Base-by-base conservation (phyloP, 1,284 basidiomycete genomes). In the Phellinidium pouzarii region DNA sequence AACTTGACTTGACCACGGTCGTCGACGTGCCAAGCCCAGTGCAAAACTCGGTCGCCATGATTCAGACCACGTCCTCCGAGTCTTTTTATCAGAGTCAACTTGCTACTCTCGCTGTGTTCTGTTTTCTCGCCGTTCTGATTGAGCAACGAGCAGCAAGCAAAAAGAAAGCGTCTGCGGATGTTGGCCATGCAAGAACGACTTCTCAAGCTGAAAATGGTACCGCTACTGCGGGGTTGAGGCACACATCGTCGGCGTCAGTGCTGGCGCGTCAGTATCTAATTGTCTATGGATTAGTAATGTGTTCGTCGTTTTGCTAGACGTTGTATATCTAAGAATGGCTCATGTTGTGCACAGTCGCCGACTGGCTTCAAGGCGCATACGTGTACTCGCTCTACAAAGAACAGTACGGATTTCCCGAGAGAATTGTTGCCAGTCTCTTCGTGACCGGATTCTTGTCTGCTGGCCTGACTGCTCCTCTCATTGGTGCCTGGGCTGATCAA, bases 321-420 rank as follows among this genome's bases (percentile, higher is more conserved):
- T 14, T 29, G 17, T 19, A n/a, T 27, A 9, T 29, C n/a, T 27
- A 36, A 19, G 23, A 36, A 37, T 48, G 20, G 29, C 42, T 45
- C 40, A 51, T 43, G 37, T 57, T 20, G 50, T 44, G 19, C 50
- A 41, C 58, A 86, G 84, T 78, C 52, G 81, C 84, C 54, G 84
- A 87, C 63, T 87, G 84, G 85, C 69, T 87, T n/a, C 84, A 87
- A 64, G 84, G 84, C 0, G 84, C 84, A 22, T 87, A 87, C 59
- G 71, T 86, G 0, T 87, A 87, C 61, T 84, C 82, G 19, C 68
- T 87, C 0, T 87, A 87, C 63, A 72, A 73, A 46, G 82, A 86
- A 46, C 82, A 87, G 60, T 86, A 87, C 57, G 68, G 64, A 3
- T 80, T 81, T 60, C 69, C 80, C 0, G 83, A 86, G 61, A 68